Conservation (phyloP, 768 basidiomycete species). For the Dentipellis fragilis region DNA sequence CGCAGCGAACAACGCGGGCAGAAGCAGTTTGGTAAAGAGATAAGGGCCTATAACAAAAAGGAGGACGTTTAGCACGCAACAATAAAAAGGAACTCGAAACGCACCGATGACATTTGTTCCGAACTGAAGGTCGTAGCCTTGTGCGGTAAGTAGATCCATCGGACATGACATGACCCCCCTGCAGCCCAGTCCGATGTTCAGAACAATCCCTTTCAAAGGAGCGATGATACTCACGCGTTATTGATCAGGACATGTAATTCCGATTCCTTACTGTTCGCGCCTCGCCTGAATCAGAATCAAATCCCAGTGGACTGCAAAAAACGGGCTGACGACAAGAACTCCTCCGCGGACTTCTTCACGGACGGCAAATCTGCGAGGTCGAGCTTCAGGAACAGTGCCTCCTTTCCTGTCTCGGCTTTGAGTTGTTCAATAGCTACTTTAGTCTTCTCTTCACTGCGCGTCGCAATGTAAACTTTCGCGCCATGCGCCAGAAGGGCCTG, state of each 20-base stretch:
- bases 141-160: conserved; percentile 5
- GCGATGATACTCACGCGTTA: conserved; percentile 1
- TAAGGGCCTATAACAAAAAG: conserved; percentile 10
- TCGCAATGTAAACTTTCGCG: conserved; percentile 12
- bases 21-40: conserved; percentile 15
- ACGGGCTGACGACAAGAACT: not conserved
- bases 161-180: conserved; percentile 8
- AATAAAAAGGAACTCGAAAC: not conserved
- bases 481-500: conserved; percentile 7
- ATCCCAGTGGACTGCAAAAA: not conserved
- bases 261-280: not conserved
- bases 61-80: not conserved
- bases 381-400: conserved; percentile 4
- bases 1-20: conserved; percentile 17
- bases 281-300: not conserved
- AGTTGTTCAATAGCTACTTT: conserved; percentile 1
- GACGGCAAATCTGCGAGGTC: not conserved
- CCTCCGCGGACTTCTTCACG: conserved; percentile 1
- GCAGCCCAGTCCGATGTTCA: not conserved
- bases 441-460: not conserved
- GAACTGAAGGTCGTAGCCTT: conserved; percentile 15
- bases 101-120: conserved; percentile 14
- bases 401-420: conserved; percentile 3
- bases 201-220: too few relatives aligned
- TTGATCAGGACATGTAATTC: conserved; percentile 3